phyloP scores from a whole-genome alignment of 2,329 filamentous ascomycete genomes.

The Falciphora oryzae region DNA sequence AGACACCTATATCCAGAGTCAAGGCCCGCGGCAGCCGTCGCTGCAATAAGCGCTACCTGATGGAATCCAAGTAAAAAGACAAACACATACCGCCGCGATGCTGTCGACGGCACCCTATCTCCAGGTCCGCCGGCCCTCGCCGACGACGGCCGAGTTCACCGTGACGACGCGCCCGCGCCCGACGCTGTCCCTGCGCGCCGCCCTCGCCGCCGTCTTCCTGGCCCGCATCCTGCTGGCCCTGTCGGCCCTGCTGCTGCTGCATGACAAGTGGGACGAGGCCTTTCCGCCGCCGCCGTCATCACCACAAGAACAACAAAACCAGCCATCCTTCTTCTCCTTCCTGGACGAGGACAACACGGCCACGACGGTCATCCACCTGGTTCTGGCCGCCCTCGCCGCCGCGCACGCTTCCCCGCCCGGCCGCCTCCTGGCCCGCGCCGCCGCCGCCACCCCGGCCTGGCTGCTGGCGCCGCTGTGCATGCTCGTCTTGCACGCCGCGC shows the following conservation, averaged over 20 bases:
- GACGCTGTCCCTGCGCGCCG: constrained; percentile 40
- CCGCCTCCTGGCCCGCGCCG: constrained; percentile 24
- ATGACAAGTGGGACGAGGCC: constrained; percentile 37
- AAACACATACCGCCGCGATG: constrained; percentile 37
- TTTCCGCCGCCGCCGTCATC: constrained; percentile 21
- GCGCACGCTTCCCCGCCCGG: constrained; percentile 28
- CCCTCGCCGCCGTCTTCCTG: constrained; percentile 37
- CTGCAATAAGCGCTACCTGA: neutral
- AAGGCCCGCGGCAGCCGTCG: neutral
- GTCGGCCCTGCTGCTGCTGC: constrained; percentile 40
- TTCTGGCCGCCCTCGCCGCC: constrained; percentile 19
- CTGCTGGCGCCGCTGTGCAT: constrained; percentile 31
- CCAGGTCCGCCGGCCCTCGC: constrained; percentile 63
- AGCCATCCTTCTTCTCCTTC: constrained; percentile 12
- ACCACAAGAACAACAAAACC: constrained; percentile 7
- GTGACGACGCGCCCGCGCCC: constrained; percentile 67
- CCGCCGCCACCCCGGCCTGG: constrained; percentile 30
- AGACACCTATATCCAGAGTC: no score
- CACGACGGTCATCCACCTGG: constrained; percentile 16
- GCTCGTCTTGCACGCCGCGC: constrained; percentile 36
- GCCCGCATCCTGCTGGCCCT: constrained; percentile 36
- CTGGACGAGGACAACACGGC: neutral
- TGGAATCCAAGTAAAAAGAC: no score
- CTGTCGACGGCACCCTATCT: constrained; percentile 56
- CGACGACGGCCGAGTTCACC: constrained; percentile 87